A percentile compares a stretch with the other conserved stretches of the same genome.
phyloP scores from a whole-genome alignment of 1,139 yeast species.

The Blastobotrys illinoisensis region DNA sequence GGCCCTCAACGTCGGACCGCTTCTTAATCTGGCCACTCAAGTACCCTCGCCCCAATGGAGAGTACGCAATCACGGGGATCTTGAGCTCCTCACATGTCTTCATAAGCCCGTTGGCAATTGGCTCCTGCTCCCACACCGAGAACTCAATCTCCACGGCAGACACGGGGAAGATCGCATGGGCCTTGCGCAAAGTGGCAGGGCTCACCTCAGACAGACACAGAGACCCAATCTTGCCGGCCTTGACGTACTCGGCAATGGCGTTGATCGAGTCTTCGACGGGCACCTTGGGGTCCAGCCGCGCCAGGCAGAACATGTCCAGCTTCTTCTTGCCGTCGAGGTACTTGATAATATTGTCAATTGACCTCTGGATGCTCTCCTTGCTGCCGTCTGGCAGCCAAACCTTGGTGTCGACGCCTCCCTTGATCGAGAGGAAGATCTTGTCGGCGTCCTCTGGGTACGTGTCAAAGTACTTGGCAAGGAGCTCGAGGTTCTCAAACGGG shows the following conservation, averaged over 20 bases:
- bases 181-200: slow-evolving; percentile 52
- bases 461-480: slow-evolving; percentile 52
- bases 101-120: slow-evolving; percentile 55
- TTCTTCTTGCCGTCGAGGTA: slow-evolving; percentile 37
- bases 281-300: slow-evolving; percentile 54
- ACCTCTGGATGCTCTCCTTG: not conserved
- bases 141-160: slow-evolving; percentile 71
- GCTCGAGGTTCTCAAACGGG: slow-evolving; percentile 46
- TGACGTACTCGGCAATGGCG: slow-evolving; percentile 26
- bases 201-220: slow-evolving; percentile 66
- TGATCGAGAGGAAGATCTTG: slow-evolving; percentile 55
- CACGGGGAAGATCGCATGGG: slow-evolving; percentile 48
- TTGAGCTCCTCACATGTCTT: slow-evolving; percentile 47
- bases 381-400: slow-evolving; percentile 2
- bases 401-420: slow-evolving; percentile 49
- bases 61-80: slow-evolving; percentile 71
- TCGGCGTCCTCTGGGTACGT: slow-evolving; percentile 50
- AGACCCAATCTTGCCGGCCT: slow-evolving; percentile 46
- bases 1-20: slow-evolving; percentile 48
- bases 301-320: slow-evolving; percentile 56
- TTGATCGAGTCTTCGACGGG: slow-evolving; percentile 32
- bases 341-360: slow-evolving; percentile 44
- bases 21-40: slow-evolving; percentile 56
- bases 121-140: slow-evolving; percentile 60
- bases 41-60: slow-evolving; percentile 77